Evolutionary conservation across 2,329 filamentous ascomycete species (phyloP).

Genomic region (Aspergillus niger): DNA sequence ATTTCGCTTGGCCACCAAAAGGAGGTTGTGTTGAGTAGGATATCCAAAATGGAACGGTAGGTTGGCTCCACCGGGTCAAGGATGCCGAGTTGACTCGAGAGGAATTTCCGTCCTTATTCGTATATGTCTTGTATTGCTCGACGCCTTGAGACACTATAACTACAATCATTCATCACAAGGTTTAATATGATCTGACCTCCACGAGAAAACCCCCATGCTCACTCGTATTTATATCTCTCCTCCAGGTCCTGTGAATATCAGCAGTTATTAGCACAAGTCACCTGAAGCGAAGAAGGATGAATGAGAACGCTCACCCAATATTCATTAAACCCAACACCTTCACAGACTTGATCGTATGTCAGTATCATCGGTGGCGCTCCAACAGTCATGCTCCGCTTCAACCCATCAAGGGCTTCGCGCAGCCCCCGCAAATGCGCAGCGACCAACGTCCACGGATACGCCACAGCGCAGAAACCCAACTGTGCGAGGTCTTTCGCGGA

Average conservation of each 20-base stretch:
- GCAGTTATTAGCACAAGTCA: not conserved
- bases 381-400: slow-evolving; percentile 47
- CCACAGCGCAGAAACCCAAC: slow-evolving; percentile 45
- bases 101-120: too few species aligned
- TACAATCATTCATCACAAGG: too few species aligned
- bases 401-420: slow-evolving; percentile 30
- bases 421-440: slow-evolving; percentile 48
- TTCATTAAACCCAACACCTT: slow-evolving; percentile 49
- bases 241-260: not conserved
- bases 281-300: not conserved
- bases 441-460: slow-evolving; percentile 50
- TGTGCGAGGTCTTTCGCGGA: slow-evolving; percentile 42
- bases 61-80: too few species aligned
- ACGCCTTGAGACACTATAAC: too few species aligned
- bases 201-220: not conserved
- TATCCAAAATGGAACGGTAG: too few species aligned
- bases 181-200: too few species aligned
- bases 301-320: slow-evolving; percentile 33
- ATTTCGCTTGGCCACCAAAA: too few species aligned
- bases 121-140: too few species aligned
- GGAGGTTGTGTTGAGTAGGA: too few species aligned
- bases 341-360: slow-evolving; percentile 47
- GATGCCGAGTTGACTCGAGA: too few species aligned
- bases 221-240: not conserved
- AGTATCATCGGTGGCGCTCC: slow-evolving; percentile 48